Base-by-base conservation (phyloP, 1,284 basidiomycete genomes). In the Ceratobasidium sp. region DNA sequence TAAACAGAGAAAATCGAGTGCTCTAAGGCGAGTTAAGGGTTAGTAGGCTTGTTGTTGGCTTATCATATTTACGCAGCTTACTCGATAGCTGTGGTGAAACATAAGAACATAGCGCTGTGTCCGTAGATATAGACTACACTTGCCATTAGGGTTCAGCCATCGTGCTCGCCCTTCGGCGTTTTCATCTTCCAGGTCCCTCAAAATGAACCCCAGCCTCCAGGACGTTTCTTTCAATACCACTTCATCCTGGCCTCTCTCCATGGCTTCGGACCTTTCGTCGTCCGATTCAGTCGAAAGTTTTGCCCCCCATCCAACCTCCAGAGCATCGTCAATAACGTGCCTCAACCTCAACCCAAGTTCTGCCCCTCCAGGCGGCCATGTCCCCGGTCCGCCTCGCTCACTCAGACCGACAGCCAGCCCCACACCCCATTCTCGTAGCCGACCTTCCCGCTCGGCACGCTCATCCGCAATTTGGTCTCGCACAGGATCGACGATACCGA, bases 1-100 rank as follows among this genome's bases (percentile, higher is more conserved):
- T 83, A 96, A 89, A 79, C 93, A 93, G 19, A 96, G 82, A 78
- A 95, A 96, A 81, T 96, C 94, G 49, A 96, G 82, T 8, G 94
- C 93, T 81, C 92, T 66, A 77, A 39, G 76, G 22, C 31, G 46
- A 13, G n/a, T 41, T 16, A 51, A 68, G 31, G 31, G 31, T 34
- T 6, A 34, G 31, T 37, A 61, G 4, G 37, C 9, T 39, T 14
- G n/a, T n/a, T 14, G 7, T 34, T 58, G 9, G 64, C 37, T n/a
- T 54, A 16, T 22, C 49, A 37, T 29, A 74, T n/a, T 4, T 19
- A 22, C 34, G n/a, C 78, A 41, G 81, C 88, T 71, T 80, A 89
- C 89, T 92, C 87, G 43, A 90, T 88, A 34, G 85, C 88, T 90
- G 76, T 43, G 77, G n/a, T 53, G 19, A 75, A 9, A 34, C 6